These are phyloP conservation scores for Breviolum minutum DNA, from an alignment of 73 alveolate genomes.

Conservation along the genomic window DNA sequence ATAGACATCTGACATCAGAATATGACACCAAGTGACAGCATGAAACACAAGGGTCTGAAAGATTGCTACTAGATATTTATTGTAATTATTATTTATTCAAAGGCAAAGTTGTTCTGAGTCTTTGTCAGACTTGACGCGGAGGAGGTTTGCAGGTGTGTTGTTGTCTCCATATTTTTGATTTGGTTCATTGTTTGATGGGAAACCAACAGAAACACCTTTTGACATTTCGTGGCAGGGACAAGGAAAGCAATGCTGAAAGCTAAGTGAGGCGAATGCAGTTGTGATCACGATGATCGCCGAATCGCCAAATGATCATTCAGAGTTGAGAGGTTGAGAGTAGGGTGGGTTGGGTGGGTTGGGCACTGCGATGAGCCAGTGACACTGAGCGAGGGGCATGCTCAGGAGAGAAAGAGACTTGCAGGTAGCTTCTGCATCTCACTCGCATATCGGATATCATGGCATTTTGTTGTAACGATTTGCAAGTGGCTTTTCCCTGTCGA, in stretches of 20 bases:
- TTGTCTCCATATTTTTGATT: too few relatives aligned
- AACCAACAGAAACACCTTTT: too few relatives aligned
- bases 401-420: too few relatives aligned
- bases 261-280: background rate
- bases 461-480: background rate
- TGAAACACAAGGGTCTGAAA: too few relatives aligned
- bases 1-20: too few relatives aligned
- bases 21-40: too few relatives aligned
- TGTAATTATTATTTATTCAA: background rate
- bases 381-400: background rate
- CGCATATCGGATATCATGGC: background rate
- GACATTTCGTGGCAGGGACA: background rate
- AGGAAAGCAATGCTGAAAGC: background rate
- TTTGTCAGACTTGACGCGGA: background rate
- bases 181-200: too few relatives aligned
- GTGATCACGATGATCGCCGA: background rate
- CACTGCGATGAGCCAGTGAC: background rate
- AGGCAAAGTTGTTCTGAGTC: background rate
- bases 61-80: too few relatives aligned
- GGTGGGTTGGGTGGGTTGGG: background rate
- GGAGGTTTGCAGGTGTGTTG: too few relatives aligned
- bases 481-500: background rate
- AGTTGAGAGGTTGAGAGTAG: background rate
- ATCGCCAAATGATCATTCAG: background rate
- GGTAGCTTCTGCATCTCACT: background rate